Conservation (phyloP, 1,139 yeast species). For the Taphrina sp. region DNA sequence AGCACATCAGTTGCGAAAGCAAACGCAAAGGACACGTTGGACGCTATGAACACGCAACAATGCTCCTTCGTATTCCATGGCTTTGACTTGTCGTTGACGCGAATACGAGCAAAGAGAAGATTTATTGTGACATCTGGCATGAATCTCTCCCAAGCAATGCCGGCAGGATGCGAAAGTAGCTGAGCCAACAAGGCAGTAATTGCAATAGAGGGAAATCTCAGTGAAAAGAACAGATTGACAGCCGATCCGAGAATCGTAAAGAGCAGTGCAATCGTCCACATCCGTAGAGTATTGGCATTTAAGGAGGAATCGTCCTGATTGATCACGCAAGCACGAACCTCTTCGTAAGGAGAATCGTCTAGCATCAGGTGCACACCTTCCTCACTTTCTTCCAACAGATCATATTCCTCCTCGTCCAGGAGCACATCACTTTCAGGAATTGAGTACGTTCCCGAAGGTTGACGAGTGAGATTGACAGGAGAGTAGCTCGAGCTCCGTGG, state of each 20-base stretch:
- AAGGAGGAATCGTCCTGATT: conserved; percentile 56
- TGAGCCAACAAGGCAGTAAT: conserved; percentile 59
- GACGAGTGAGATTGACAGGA: conserved; percentile 2
- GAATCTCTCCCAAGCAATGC: conserved; percentile 49
- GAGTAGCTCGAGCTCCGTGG: conserved; percentile 15
- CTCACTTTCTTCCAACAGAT: conserved; percentile 16
- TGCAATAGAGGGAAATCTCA: conserved; percentile 56
- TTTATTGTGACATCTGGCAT: conserved; percentile 47
- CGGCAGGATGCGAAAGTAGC: conserved; percentile 46
- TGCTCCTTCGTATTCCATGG: conserved; percentile 29
- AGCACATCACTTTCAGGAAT: conserved; percentile 14
- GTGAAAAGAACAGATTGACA: conserved; percentile 58
- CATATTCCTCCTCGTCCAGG: conserved; percentile 22
- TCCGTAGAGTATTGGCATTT: conserved; percentile 54
- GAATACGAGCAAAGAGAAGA: neutral
- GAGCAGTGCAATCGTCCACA: conserved; percentile 39
- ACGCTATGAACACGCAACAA: conserved; percentile 27
- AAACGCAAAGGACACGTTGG: conserved; percentile 53
- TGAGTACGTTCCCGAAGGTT: neutral
- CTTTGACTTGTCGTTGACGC: conserved; percentile 14
- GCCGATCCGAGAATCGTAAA: conserved; percentile 60
- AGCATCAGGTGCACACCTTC: conserved; percentile 19
- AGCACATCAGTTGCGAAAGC: conserved; percentile 60
- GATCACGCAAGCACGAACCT: conserved; percentile 65
- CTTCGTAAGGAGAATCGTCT: conserved; percentile 29